Percentiles rank a stretch among this genome's conserved stretches.
phyloP scores from a whole-genome alignment of 2,329 filamentous ascomycete genomes.

The Penicillium hordei region DNA sequence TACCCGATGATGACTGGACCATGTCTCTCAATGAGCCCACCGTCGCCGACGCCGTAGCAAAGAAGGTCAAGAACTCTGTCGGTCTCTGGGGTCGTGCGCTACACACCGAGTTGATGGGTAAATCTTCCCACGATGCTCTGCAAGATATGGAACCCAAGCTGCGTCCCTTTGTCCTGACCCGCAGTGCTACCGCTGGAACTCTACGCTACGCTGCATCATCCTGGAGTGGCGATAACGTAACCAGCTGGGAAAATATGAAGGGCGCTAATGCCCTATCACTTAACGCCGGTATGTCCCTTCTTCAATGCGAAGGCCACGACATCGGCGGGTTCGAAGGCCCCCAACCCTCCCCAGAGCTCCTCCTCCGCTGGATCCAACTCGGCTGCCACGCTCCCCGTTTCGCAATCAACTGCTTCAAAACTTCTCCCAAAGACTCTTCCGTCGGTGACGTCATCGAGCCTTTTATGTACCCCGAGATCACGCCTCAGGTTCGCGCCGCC shows the following conservation, averaged over 20 bases:
- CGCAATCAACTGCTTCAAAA: conserved; percentile 78
- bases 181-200: conserved; percentile 69
- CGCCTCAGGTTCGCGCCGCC: conserved; percentile 60
- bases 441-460: conserved; percentile 74
- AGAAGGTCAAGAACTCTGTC: conserved; percentile 52
- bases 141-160: conserved; percentile 57
- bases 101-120: conserved; percentile 70
- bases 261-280: conserved; percentile 69
- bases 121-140: conserved; percentile 68
- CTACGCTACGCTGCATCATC: conserved; percentile 69
- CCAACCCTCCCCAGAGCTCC: conserved; percentile 67
- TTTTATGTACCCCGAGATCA: conserved; percentile 72
- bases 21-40: conserved; percentile 55
- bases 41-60: conserved; percentile 39
- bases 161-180: conserved; percentile 67
- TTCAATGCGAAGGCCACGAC: conserved; percentile 69
- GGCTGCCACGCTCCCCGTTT: conserved; percentile 70
- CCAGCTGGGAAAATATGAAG: conserved; percentile 71
- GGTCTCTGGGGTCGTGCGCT: conserved; percentile 69
- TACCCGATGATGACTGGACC: conserved; percentile 65
- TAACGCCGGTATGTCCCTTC: conserved; percentile 65
- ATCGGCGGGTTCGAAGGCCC: conserved; percentile 72
- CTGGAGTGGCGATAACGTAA: conserved; percentile 74
- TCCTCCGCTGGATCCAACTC: conserved; percentile 72
- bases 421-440: conserved; percentile 61